phyloP scores from a whole-genome alignment of 805 yeast genomes.

The Saccharomycopsis sp. region DNA sequence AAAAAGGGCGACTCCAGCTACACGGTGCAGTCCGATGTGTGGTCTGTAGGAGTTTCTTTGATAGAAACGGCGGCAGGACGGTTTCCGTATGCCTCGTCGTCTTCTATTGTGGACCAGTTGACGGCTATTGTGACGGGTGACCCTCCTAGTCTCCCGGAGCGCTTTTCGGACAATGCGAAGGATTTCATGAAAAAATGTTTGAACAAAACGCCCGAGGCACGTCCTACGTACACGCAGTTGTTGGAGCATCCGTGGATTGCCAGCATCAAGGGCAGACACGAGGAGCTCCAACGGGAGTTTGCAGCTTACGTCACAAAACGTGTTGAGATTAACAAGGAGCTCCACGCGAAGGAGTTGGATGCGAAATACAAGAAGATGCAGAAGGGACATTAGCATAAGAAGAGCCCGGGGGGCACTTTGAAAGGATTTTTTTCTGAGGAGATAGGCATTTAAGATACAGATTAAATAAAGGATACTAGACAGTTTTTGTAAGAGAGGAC shows the following conservation, averaged over 20 bases:
- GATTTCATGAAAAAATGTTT: constrained; percentile 73
- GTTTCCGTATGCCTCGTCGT: constrained; percentile 96
- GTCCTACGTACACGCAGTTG: constrained; percentile 76
- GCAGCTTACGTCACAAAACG: constrained; percentile 27
- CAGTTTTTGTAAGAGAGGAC: too few relatives aligned
- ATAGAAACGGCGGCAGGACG: constrained; percentile 85
- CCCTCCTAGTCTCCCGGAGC: constrained; percentile 69
- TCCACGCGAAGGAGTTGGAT: not conserved
- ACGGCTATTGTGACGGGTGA: constrained; percentile 96
- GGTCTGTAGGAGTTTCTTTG: constrained; percentile 87
- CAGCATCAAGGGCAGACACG: constrained; percentile 23
- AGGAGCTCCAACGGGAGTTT: constrained; percentile 11
- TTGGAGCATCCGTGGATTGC: constrained; percentile 78
- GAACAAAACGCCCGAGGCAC: constrained; percentile 67
- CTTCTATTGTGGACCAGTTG: constrained; percentile 83
- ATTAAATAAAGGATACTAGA: too few relatives aligned
- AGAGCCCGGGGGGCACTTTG: too few relatives aligned
- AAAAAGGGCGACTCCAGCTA: constrained; percentile 63
- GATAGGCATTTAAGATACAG: too few relatives aligned
- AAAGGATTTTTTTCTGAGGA: too few relatives aligned
- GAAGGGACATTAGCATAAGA: too few relatives aligned
- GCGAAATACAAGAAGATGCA: not conserved
- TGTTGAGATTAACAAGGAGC: constrained; percentile 1
- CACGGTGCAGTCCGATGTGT: constrained; percentile 89
- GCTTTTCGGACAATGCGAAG: constrained; percentile 69